phyloP scores from a whole-genome alignment of 2,329 filamentous ascomycete species.

The Sarocladium brachiariae region DNA sequence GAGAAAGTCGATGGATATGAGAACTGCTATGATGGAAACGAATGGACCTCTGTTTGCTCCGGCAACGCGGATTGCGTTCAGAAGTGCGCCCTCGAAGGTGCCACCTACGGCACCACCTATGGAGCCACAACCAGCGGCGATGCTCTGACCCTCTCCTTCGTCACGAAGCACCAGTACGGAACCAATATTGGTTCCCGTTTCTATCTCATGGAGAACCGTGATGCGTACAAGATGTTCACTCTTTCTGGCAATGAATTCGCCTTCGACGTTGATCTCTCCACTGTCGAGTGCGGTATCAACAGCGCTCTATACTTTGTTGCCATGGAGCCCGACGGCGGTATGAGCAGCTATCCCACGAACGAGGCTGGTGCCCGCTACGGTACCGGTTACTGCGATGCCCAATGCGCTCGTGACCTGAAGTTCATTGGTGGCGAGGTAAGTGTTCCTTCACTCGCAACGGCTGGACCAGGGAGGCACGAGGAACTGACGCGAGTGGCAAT shows the following conservation, averaged over 20 bases:
- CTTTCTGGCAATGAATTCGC: slow-evolving; percentile 56
- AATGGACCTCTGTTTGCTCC: slow-evolving; percentile 29
- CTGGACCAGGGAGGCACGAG: neutral
- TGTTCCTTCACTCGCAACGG: neutral
- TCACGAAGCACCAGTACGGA: slow-evolving; percentile 38
- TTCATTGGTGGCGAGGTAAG: slow-evolving; percentile 37
- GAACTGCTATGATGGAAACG: slow-evolving; percentile 44
- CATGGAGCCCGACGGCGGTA: slow-evolving; percentile 48
- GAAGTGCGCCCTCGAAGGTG: slow-evolving; percentile 41
- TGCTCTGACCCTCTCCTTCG: slow-evolving; percentile 42
- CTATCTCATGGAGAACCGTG: slow-evolving; percentile 50
- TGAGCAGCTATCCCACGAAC: slow-evolving; percentile 37
- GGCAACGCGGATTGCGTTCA: slow-evolving; percentile 32
- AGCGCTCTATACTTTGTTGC: slow-evolving; percentile 54
- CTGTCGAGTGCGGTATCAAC: slow-evolving; percentile 58
- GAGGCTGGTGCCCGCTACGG: slow-evolving; percentile 44
- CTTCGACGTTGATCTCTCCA: slow-evolving; percentile 60
- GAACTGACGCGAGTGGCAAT: neutral
- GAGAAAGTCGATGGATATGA: slow-evolving; percentile 24
- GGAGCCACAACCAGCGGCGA: slow-evolving; percentile 40
- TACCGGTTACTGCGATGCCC: slow-evolving; percentile 46
- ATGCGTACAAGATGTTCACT: slow-evolving; percentile 53
- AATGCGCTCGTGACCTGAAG: slow-evolving; percentile 41
- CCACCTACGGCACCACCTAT: slow-evolving; percentile 35
- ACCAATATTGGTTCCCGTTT: slow-evolving; percentile 41